Base-by-base conservation (phyloP, 768 basidiomycete genomes). In the Dentipellis fragilis region DNA sequence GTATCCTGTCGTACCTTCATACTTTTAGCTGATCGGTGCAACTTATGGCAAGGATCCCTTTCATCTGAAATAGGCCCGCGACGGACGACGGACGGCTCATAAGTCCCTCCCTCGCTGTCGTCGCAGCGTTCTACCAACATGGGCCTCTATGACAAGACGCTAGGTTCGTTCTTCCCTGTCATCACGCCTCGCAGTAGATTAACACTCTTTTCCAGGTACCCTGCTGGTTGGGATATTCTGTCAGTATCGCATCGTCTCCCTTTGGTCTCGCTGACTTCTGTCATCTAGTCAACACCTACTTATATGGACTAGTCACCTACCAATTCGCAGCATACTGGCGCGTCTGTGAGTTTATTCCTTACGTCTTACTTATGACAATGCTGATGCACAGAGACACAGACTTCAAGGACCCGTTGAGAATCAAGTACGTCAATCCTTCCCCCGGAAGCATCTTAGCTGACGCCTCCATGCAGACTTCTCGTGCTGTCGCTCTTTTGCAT, bases 251-350 rank as follows among this genome's bases (percentile, higher is more conserved):
- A 10, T 19, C 42, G 42, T 45, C n/a, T 16, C 12, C n/a, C 42
- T 16, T 10, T 45, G 3, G 19, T n/a, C 4, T 45, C 14, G 42
- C 42, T 45, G 11, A 45, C 29, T 6, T 29, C 6, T 29, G n/a
- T 45, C 14, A 2, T 45, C 14, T 29, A 63, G 62, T 63, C 52
- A 63, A 63, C 38, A 63, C 62, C 1, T 63, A 51, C 54, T 58
- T 77, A 11, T 75, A 71, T 55, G 75, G 75, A 1, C 65, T 75
- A 11, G 75, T 76, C 57, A 66, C 67, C 1, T 73, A 69, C 61
- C 73, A 75, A 55, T 77, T 76, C 57, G 66, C 68, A 7, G 58
- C 65, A 7, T 77, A 77, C 57, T 64, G 69, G 59, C 67, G 63
- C 16, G 48, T 58, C 54, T 47, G 46, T 57, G 55, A 49, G 40